Evolutionary conservation across 208 protist genomes (phyloP).

Genomic region (Endotrypanum monterogeii): DNA sequence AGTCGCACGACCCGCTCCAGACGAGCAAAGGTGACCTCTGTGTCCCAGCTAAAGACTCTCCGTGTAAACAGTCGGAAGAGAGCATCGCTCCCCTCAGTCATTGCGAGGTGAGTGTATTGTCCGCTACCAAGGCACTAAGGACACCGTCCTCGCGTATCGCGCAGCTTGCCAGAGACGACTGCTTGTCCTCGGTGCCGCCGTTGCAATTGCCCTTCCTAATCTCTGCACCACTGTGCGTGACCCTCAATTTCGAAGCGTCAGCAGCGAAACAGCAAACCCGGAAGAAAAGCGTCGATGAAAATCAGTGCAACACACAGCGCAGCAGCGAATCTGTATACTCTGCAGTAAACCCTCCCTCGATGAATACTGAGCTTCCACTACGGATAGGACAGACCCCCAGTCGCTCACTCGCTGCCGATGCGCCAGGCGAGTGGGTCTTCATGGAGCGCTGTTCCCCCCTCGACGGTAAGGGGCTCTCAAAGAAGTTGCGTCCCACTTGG

Average conservation of each 20-base stretch:
- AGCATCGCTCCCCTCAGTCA: neutral
- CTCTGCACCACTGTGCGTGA: neutral
- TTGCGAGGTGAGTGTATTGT: too few relatives aligned
- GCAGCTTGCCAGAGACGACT: neutral
- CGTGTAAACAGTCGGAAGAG: neutral
- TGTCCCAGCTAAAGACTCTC: neutral
- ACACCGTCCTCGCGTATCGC: neutral
- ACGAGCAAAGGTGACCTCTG: neutral
- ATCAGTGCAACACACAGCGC: neutral
- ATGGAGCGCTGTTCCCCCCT: neutral
- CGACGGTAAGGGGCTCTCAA: neutral
- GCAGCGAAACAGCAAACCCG: neutral
- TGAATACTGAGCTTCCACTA: neutral
- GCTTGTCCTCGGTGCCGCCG: neutral
- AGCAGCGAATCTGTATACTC: neutral
- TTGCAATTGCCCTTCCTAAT: neutral
- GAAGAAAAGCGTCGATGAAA: neutral
- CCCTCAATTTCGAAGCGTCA: too few relatives aligned
- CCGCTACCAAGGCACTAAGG: neutral
- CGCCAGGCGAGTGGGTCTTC: neutral
- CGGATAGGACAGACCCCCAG: neutral
- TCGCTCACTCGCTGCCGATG: neutral
- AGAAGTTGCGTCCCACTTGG: slow-evolving; percentile 9
- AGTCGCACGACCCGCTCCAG: neutral
- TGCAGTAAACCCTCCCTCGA: neutral